phyloP scores from a whole-genome alignment of 495 filamentous ascomycete genomes.

The Cudoniella acicularis region DNA sequence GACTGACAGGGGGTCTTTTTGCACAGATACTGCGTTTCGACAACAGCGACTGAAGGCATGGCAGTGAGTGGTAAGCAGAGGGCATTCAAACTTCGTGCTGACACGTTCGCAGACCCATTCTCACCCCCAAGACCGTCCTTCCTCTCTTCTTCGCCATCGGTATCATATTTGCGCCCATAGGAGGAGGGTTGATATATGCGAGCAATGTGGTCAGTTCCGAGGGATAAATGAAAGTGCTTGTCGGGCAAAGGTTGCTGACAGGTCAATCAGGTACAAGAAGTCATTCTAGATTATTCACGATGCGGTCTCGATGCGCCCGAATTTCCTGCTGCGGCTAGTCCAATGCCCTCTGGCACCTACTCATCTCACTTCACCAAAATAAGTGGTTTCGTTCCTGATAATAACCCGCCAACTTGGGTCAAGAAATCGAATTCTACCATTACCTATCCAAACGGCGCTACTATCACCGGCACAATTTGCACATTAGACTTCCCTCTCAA shows the following conservation, averaged over 20 bases:
- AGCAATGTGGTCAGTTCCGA: constrained; percentile 58
- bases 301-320: constrained; percentile 55
- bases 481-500: constrained; percentile 72
- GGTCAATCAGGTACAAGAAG: constrained; percentile 72
- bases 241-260: constrained; percentile 11
- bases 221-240: neutral
- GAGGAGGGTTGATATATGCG: constrained; percentile 78
- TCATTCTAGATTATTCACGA: constrained; percentile 83
- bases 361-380: constrained; percentile 63
- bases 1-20: constrained; percentile 14
- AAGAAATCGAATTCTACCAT: no score
- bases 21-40: constrained; percentile 83
- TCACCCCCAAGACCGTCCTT: constrained; percentile 88
- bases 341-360: constrained; percentile 55
- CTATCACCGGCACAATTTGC: constrained; percentile 41
- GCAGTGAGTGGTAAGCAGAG: constrained; percentile 58
- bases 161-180: constrained; percentile 83
- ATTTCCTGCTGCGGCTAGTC: constrained; percentile 16
- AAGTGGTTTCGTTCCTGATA: no score
- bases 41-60: constrained; percentile 92
- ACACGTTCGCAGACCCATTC: constrained; percentile 61
- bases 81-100: neutral
- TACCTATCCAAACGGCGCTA: no score
- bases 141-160: constrained; percentile 86
- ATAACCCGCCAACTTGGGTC: no score